phyloP scores from a whole-genome alignment of 1,139 yeast species.

The Saccharomyces hybrid region DNA sequence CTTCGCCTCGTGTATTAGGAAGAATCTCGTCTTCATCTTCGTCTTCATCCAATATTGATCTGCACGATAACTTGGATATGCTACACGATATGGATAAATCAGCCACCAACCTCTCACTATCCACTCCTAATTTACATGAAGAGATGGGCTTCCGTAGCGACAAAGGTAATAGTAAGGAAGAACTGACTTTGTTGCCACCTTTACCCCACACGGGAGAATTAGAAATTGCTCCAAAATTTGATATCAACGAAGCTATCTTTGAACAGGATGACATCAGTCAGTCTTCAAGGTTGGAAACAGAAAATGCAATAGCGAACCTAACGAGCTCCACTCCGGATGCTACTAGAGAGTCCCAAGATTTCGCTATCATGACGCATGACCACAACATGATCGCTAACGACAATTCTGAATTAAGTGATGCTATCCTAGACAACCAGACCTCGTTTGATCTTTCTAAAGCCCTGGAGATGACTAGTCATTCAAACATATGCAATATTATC shows the following conservation, averaged over 20 bases:
- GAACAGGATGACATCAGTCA: not conserved
- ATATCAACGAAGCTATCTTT: conserved; percentile 3
- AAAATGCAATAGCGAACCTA: not conserved
- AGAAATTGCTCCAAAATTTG: conserved; percentile 1
- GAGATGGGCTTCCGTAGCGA: not conserved
- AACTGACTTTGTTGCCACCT: conserved; percentile 26
- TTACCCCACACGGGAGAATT: conserved; percentile 19
- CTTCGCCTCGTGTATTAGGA: not conserved
- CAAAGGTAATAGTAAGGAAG: conserved; percentile 13
- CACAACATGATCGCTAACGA: not conserved
- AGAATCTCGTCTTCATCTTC: not conserved
- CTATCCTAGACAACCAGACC: conserved; percentile 8
- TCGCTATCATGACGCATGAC: not conserved
- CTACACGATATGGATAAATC: not conserved
- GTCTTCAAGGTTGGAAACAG: not conserved
- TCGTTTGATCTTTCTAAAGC: conserved; percentile 31
- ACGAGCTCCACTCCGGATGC: not conserved
- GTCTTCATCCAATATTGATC: not conserved
- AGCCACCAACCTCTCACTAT: not conserved
- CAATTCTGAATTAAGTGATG: not conserved
- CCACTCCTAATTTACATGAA: not conserved
- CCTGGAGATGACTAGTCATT: conserved; percentile 21
- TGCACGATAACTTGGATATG: not conserved
- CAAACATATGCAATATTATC: not conserved
- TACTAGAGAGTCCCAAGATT: not conserved